A percentile compares a stretch with the other conserved stretches of the same genome.
phyloP scores from a whole-genome alignment of 139 green algal genomes.

The Astrephomene gubernaculifera region DNA sequence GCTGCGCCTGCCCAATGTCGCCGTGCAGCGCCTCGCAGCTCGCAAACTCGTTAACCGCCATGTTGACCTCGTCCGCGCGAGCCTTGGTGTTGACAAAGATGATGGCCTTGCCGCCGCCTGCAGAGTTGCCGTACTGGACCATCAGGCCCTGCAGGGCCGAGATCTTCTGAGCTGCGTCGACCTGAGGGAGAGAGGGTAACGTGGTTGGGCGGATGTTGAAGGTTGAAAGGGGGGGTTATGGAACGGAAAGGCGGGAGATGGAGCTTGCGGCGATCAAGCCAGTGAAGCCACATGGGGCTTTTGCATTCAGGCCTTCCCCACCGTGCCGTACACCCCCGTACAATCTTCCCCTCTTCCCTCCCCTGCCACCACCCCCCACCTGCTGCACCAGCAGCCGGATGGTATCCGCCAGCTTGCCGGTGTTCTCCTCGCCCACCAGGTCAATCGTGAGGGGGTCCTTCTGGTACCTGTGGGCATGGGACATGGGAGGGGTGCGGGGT shows the following conservation, averaged over 20 bases:
- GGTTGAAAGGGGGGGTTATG: background rate
- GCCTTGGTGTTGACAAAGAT: slow-evolving; percentile 98
- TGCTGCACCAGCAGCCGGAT: slow-evolving; percentile 73
- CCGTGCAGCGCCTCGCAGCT: slow-evolving; percentile 87
- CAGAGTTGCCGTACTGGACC: slow-evolving; percentile 25
- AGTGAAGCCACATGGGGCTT: too few relatives aligned
- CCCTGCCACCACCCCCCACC: slow-evolving; percentile 40
- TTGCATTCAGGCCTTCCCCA: too few relatives aligned
- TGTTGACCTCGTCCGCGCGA: slow-evolving; percentile 84
- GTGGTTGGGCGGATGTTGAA: background rate
- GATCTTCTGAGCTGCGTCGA: slow-evolving; percentile 61
- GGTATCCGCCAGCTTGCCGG: slow-evolving; percentile 82
- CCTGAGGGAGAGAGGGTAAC: slow-evolving; percentile 25
- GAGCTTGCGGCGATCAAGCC: too few relatives aligned
- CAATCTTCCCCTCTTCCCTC: background rate
- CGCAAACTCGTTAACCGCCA: slow-evolving; percentile 67
- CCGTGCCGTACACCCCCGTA: background rate
- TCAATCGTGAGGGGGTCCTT: slow-evolving; percentile 91
- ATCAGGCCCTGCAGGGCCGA: slow-evolving; percentile 91
- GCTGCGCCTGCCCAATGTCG: slow-evolving; percentile 90
- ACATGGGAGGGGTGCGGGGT: too few relatives aligned
- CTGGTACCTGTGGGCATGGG: slow-evolving; percentile 80
- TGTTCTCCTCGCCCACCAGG: slow-evolving; percentile 89
- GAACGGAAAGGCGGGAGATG: too few relatives aligned
- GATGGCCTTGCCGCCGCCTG: slow-evolving; percentile 86